Percentiles rank a stretch among this genome's conserved stretches.
Conservation (phyloP, 2,329 filamentous ascomycete genomes). For the Hypoxylon sp. region DNA sequence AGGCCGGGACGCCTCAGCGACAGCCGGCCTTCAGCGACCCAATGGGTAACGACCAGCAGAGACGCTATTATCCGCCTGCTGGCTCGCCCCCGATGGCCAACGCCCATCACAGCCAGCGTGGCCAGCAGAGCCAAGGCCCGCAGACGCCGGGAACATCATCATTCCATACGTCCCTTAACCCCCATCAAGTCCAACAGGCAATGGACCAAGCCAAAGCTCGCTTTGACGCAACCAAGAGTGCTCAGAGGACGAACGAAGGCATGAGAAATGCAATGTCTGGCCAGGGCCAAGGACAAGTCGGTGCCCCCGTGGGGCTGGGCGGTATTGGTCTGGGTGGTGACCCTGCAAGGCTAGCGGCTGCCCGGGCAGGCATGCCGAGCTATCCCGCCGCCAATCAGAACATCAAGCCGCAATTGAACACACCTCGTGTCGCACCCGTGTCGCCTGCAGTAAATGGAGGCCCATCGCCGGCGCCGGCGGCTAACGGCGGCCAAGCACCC, state of each 20-base stretch:
- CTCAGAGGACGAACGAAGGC: slow-evolving; percentile 41
- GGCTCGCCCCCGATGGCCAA: slow-evolving; percentile 39
- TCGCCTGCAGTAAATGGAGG: slow-evolving; percentile 39
- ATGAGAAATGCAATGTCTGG: slow-evolving; percentile 37
- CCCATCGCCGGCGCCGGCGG: slow-evolving; percentile 21
- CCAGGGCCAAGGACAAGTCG: slow-evolving; percentile 40
- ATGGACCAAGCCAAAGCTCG: slow-evolving; percentile 47
- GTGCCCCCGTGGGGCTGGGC: slow-evolving; percentile 44
- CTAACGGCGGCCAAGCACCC: slow-evolving; percentile 33
- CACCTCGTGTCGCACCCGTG: slow-evolving; percentile 28
- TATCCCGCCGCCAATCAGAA: slow-evolving; percentile 40
- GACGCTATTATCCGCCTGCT: slow-evolving; percentile 40
- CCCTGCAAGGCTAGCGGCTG: slow-evolving; percentile 36
- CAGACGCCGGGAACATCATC: slow-evolving; percentile 24
- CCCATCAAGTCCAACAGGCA: slow-evolving; percentile 45
- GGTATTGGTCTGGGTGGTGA: slow-evolving; percentile 44
- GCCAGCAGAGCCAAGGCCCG: slow-evolving; percentile 15
- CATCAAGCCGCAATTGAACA: slow-evolving; percentile 37
- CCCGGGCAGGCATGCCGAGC: slow-evolving; percentile 38
- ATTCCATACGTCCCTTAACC: slow-evolving; percentile 45
- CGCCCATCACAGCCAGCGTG: slow-evolving; percentile 35
- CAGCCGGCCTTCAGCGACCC: slow-evolving; percentile 41
- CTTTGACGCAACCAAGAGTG: slow-evolving; percentile 42
- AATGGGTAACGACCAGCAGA: slow-evolving; percentile 38
- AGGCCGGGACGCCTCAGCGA: slow-evolving; percentile 39